Evolutionary conservation across 2,329 filamentous ascomycete species (phyloP).

Genomic region (Periglandula ipomoeae): DNA sequence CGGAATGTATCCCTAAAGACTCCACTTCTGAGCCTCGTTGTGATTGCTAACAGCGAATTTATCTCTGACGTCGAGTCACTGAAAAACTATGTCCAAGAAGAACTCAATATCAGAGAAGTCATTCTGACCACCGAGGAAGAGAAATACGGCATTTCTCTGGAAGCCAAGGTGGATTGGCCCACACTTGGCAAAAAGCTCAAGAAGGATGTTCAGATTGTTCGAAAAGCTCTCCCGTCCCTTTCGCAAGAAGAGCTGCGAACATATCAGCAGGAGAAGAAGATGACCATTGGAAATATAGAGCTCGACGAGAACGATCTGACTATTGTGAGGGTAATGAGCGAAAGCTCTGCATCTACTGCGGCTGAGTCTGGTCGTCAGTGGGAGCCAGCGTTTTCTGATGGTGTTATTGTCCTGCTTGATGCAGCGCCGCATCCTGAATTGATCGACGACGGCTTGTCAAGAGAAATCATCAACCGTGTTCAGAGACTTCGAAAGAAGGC

Average conservation of each 20-base stretch:
- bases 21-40: constrained; percentile 71
- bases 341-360: not conserved
- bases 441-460: constrained; percentile 60
- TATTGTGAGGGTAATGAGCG: constrained; percentile 8
- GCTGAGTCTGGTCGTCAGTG: constrained; percentile 9
- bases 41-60: constrained; percentile 68
- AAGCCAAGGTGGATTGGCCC: constrained; percentile 76
- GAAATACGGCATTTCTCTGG: constrained; percentile 80
- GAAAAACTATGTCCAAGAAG: constrained; percentile 72
- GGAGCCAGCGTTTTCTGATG: constrained; percentile 16
- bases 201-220: constrained; percentile 77
- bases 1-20: constrained; percentile 72
- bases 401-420: constrained; percentile 72
- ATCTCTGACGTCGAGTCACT: constrained; percentile 53
- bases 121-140: constrained; percentile 74
- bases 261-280: constrained; percentile 60
- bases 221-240: constrained; percentile 69
- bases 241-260: constrained; percentile 65
- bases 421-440: constrained; percentile 67
- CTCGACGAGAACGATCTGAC: constrained; percentile 58
- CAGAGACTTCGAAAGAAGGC: constrained; percentile 15
- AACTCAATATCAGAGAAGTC: constrained; percentile 62
- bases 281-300: constrained; percentile 24
- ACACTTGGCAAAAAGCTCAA: constrained; percentile 86
- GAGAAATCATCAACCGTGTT: not conserved